These are phyloP conservation scores for Fraxinus platypoda DNA, from an alignment of 305 asterid species.

Conservation along the genomic window DNA sequence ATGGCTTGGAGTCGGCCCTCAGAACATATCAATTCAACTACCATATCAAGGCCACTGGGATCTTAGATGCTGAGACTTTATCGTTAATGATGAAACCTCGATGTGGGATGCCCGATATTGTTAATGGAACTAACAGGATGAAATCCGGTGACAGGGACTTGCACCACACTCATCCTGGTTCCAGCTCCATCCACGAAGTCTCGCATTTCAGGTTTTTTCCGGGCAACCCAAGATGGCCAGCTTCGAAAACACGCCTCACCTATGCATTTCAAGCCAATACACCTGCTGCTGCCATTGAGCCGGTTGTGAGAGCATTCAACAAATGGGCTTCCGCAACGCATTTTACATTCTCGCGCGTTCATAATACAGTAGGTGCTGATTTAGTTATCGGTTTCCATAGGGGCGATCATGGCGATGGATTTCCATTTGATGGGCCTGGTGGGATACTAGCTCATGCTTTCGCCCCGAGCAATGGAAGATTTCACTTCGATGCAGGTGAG, in stretches of 20 bases:
- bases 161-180: not conserved
- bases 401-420: constrained; percentile 12
- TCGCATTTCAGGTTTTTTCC: not conserved
- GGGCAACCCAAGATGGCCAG: constrained; percentile 11
- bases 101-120: constrained; percentile 35
- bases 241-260: not conserved
- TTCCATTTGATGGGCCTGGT: constrained; percentile 21
- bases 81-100: constrained; percentile 22
- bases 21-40: constrained; percentile 33
- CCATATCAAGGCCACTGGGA: constrained; percentile 25
- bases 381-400: constrained; percentile 1
- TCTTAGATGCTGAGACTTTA: constrained; percentile 17
- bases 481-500: constrained; percentile 21
- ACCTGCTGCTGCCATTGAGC: not conserved
- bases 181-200: constrained; percentile 16
- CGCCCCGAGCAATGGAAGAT: constrained; percentile 12
- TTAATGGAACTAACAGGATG: constrained; percentile 26
- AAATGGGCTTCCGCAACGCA: constrained; percentile 5
- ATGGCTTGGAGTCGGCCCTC: constrained; percentile 26
- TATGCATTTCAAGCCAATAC: not conserved
- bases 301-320: constrained; percentile 10
- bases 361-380: not conserved
- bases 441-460: constrained; percentile 14
- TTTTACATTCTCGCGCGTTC: not conserved
- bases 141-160: not conserved